Conservation (phyloP, 352 stramenopile genomes). For the Phytophthora europaea region DNA sequence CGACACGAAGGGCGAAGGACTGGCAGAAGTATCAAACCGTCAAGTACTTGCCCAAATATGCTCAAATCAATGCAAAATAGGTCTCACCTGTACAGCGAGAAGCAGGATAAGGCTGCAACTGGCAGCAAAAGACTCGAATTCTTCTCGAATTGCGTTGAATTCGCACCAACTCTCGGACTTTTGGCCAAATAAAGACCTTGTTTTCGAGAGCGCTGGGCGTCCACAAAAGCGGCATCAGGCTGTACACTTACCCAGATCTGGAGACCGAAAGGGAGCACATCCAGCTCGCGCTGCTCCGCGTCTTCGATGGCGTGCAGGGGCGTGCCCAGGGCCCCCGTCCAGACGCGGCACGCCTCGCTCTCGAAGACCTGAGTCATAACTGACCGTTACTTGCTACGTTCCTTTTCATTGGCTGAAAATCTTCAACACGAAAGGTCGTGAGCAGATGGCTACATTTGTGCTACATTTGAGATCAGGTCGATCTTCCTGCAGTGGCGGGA, state of each 20-base stretch:
- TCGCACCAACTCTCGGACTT: neutral
- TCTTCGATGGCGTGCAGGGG: conserved; percentile 43
- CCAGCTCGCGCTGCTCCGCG: conserved; percentile 39
- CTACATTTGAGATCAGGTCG: conserved; percentile 20
- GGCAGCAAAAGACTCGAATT: conserved; percentile 43
- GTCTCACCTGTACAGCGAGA: conserved; percentile 64
- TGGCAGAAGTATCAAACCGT: conserved; percentile 20
- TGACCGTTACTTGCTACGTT: conserved; percentile 3
- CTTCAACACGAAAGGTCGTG: conserved; percentile 42
- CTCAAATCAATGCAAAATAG: conserved; percentile 4
- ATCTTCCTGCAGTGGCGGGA: conserved; percentile 22
- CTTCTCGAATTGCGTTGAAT: conserved; percentile 12
- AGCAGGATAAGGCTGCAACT: conserved; percentile 35
- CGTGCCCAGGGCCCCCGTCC: conserved; percentile 43
- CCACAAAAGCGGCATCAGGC: neutral
- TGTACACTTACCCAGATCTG: conserved; percentile 35
- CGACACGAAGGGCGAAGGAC: conserved; percentile 64
- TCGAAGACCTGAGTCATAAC: conserved; percentile 38
- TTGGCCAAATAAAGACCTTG: conserved; percentile 39
- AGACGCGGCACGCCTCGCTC: conserved; percentile 52
- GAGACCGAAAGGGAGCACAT: conserved; percentile 33
- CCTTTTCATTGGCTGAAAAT: conserved; percentile 37
- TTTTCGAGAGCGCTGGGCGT: conserved; percentile 9
- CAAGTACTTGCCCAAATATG: neutral
- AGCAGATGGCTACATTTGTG: conserved; percentile 35